A percentile compares a stretch with the other conserved stretches of the same genome.
Conservation (phyloP, 2,329 filamentous ascomycete species). For the Chaetomium sp. region DNA sequence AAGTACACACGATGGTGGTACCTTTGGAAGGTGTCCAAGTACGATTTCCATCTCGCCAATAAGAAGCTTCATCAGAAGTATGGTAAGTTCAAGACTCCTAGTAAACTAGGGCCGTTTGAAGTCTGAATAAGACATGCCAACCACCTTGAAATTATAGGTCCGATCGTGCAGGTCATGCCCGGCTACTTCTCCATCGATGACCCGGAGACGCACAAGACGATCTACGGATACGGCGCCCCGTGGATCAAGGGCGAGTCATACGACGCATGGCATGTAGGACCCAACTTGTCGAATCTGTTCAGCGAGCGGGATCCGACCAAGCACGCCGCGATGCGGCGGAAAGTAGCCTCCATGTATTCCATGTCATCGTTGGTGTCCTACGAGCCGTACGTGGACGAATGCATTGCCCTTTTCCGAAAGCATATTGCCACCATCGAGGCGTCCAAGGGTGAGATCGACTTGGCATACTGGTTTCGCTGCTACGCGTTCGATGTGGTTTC, state of each 20-base stretch:
- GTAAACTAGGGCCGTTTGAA: not conserved
- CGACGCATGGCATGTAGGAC: not conserved
- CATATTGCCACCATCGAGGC: no score
- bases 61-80: not conserved
- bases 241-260: not conserved
- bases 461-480: slow-evolving; percentile 5
- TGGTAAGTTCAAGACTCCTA: not conserved
- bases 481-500: slow-evolving; percentile 4
- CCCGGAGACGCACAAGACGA: not conserved
- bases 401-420: not conserved
- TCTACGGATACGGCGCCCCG: not conserved
- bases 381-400: slow-evolving; percentile 2
- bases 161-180: not conserved
- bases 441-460: not conserved
- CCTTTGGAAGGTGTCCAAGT: not conserved
- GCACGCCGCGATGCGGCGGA: not conserved
- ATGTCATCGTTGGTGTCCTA: slow-evolving; percentile 1
- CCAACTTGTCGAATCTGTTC: not conserved
- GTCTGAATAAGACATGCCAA: not conserved
- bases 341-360: not conserved
- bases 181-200: not conserved
- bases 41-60: not conserved
- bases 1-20: slow-evolving; percentile 1
- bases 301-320: not conserved
- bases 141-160: not conserved